Base-by-base conservation (phyloP, 73 alveolate species). In the Urostyla sp. region DNA sequence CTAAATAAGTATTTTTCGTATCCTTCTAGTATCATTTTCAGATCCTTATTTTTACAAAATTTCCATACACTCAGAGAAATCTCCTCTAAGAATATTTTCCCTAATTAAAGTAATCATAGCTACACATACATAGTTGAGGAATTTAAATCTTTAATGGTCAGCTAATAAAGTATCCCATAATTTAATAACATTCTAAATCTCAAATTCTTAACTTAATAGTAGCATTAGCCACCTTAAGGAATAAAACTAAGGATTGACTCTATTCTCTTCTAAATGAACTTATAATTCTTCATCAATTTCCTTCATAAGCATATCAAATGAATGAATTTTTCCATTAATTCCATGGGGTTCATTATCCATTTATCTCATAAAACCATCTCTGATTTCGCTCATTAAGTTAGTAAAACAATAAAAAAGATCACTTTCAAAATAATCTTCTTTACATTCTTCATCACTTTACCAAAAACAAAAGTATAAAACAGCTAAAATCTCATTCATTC, bases 401-500 rank as follows among this genome's bases (percentile, higher is more conserved):
- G 95, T 93, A 66, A 96, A 96, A 72, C 95, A 81, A 43, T 88
- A 89, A 88, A 91, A 96, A 60, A 94, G 75, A 75, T 96, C 99
- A 66, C 96, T 87, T 78, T 96, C 99, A 34, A 93, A 86, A 63
- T 82, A 76, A n/a, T n/a, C n/a, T 13, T 88, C 90, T 67, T 73
- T 43, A 27, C 67, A 67, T 2, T 90, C 88, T 54, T 87, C 67
- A 32, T 85, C 88, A 67, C 92, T 96, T 32, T 87, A 67, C 87
- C 90, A 79, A 82, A 94, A 94, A 50, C 96, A 93, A 81, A 80
- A 95, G 82, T 91, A 96, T 51, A 96, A 74, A 23, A 95, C 94
- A n/a, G 99, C 98, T 26, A 96, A 67, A n/a, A 96, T 54, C 53
- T 96, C 99, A 83, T 96, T 96, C 99, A 96, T 96, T 40, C 99